A percentile compares a stretch with the other conserved stretches of the same genome.
Conservation (phyloP, 768 basidiomycete species). For the Rhodotorula babjevae region DNA sequence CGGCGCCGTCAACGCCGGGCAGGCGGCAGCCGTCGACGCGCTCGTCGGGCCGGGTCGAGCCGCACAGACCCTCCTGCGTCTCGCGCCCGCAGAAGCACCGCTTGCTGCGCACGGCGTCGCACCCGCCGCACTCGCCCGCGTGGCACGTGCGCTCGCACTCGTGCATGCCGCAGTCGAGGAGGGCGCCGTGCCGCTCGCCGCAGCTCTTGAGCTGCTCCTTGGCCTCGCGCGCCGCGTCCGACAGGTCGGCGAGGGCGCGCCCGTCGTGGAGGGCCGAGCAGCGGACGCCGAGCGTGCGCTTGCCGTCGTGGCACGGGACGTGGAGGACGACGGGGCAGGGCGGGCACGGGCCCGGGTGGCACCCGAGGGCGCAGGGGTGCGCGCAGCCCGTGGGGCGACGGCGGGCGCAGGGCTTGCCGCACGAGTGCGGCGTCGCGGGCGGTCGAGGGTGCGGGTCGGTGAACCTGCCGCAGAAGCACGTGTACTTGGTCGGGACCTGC, state of each 20-base stretch:
- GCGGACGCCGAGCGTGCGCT: slow-evolving; percentile 57
- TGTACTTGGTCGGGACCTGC: slow-evolving; percentile 46
- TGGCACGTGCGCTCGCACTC: slow-evolving; percentile 68
- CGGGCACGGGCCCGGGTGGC: slow-evolving; percentile 95
- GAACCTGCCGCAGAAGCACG: slow-evolving; percentile 77
- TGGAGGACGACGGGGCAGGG: slow-evolving; percentile 78
- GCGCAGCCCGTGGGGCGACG: slow-evolving; percentile 54
- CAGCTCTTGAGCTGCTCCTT: slow-evolving; percentile 55
- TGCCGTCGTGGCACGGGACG: slow-evolving; percentile 71
- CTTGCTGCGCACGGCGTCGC: slow-evolving; percentile 56
- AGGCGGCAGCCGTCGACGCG: slow-evolving; percentile 29
- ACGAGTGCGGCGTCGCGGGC: slow-evolving; percentile 61
- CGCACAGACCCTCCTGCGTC: slow-evolving; percentile 60
- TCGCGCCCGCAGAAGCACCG: slow-evolving; percentile 79
- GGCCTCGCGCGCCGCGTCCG: slow-evolving; percentile 9
- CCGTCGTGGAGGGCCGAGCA: slow-evolving; percentile 53
- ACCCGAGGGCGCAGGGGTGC: slow-evolving; percentile 69
- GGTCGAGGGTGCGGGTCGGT: slow-evolving; percentile 64
- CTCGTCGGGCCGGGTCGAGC: slow-evolving; percentile 50
- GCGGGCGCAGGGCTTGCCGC: slow-evolving; percentile 60
- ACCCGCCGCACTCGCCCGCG: slow-evolving; percentile 65
- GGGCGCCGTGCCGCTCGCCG: slow-evolving; percentile 52
- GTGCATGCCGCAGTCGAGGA: slow-evolving; percentile 53
- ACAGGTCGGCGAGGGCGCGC: slow-evolving; percentile 32
- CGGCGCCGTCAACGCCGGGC: slow-evolving; percentile 35